Conservation (phyloP, 2,329 filamentous ascomycete species). For the Xenosphaeropsis pyriputrescens region DNA sequence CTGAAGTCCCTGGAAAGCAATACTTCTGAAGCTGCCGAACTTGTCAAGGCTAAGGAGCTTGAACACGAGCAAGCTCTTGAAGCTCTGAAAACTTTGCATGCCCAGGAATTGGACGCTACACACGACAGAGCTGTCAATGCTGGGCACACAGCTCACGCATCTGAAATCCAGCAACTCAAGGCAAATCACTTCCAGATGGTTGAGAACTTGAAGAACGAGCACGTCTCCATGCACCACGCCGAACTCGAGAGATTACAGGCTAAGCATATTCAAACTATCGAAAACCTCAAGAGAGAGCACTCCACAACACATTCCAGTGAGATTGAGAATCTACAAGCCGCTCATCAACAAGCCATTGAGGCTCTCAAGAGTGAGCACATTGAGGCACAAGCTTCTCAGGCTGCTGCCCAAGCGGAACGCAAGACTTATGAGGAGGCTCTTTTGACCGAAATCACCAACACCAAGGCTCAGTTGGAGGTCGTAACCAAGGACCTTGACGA, state of each 20-base stretch:
- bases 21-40: constrained; percentile 5
- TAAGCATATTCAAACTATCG: constrained; percentile 29
- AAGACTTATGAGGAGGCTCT: constrained; percentile 22
- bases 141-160: constrained; percentile 30
- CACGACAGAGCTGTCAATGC: constrained; percentile 33
- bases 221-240: constrained; percentile 25
- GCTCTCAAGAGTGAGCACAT: too few species aligned
- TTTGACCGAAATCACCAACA: constrained; percentile 28
- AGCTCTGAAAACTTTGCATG: constrained; percentile 38
- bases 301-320: constrained; percentile 32
- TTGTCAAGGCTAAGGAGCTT: constrained; percentile 33
- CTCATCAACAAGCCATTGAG: constrained; percentile 19
- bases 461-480: constrained; percentile 19
- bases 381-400: neutral
- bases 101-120: constrained; percentile 40
- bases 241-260: constrained; percentile 37
- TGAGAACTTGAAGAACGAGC: constrained; percentile 23
- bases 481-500: constrained; percentile 12
- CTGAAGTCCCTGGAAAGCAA: neutral
- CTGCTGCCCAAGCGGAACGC: constrained; percentile 9
- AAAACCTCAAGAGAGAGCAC: constrained; percentile 28
- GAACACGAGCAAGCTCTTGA: constrained; percentile 39
- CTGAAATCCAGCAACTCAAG: constrained; percentile 38
- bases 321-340: constrained; percentile 36
- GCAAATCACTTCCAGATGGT: constrained; percentile 31